These are phyloP conservation scores for Xylariaceae sp. DNA, from an alignment of 2,329 filamentous ascomycete species.

Conservation along the genomic window DNA sequence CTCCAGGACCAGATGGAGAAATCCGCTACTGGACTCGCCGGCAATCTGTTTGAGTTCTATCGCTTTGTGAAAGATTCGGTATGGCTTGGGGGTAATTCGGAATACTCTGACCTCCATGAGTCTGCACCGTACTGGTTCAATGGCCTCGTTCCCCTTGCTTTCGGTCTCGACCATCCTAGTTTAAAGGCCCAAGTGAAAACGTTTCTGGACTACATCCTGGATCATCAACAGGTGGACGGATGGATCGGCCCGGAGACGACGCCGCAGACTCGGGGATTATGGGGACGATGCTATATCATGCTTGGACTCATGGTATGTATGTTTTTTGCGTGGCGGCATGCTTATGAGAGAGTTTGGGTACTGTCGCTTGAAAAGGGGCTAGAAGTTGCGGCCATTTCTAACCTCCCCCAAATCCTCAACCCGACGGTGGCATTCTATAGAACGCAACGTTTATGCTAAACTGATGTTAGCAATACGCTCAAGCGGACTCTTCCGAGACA, in stretches of 20 bases:
- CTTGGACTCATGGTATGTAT: constrained; percentile 42
- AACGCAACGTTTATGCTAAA: too few species aligned
- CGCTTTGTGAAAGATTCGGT: constrained; percentile 45
- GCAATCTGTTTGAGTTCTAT: constrained; percentile 47
- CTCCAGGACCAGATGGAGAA: constrained; percentile 26
- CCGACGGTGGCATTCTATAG: neutral
- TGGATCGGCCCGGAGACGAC: constrained; percentile 52
- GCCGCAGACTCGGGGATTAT: constrained; percentile 42
- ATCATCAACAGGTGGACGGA: constrained; percentile 46
- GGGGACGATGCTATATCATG: constrained; percentile 48
- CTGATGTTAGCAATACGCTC: constrained; percentile 37
- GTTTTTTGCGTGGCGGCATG: too few species aligned
- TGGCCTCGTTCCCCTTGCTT: constrained; percentile 52
- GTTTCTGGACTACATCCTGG: constrained; percentile 44
- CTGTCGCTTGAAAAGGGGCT: too few species aligned
- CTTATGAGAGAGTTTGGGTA: too few species aligned
- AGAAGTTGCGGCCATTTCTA: too few species aligned
- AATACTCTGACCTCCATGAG: constrained; percentile 51
- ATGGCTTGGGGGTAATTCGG: constrained; percentile 47
- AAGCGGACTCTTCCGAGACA: constrained; percentile 42
- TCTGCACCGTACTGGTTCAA: constrained; percentile 56
- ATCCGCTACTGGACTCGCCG: constrained; percentile 28
- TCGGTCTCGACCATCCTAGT: constrained; percentile 41
- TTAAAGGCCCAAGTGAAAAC: constrained; percentile 46
- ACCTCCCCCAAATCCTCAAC: neutral